Evolutionary conservation across 805 yeast species (phyloP), one percentile per base, ranked within the genome.

Genomic region (Nakazawaea sp.): DNA sequence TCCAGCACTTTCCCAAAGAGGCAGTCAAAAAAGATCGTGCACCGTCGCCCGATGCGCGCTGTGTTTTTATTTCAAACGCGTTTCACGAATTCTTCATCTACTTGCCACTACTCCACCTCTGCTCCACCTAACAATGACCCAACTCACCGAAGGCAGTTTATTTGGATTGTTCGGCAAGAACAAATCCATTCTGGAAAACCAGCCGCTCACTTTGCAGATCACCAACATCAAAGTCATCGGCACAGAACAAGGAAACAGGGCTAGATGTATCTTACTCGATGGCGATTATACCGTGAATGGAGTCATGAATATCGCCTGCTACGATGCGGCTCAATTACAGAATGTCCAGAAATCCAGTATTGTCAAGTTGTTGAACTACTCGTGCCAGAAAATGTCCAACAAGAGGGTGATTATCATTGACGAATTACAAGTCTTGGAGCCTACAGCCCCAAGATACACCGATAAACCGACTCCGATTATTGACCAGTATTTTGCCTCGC

Each of bases 401-500:
- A 74, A 72, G 47, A 67, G 66, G 40, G 70, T 72, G 27, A 49
- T 72, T 41, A 55, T 72, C 37, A 61, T 74, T 35, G 68, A 69
- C 37, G 70, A 67, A 39, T 59, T 69, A 25, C 70, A 67, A 39
- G 55, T 72, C 11, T 50, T 64, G 19, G 55, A 59, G 28, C 52
- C 60, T 12, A 62, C 61, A 11, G 61, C 66, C 6, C 56, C 60
- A 19, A 51, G 64, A 52, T 39, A 59, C 58, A 45, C 55, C 30
- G 66, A 68, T 33, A 54, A 55, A n/a, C 45, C 59, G n/a, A 55
- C 62, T 33, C 56, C 49, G 32, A 56, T 63, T 27, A 53, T 80
- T 27, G 87, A 80, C 51, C 70, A 68, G 16, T 80, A 79, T 51
- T 73, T 76, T 46, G 66, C 60, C 27, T 64, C 61, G 12, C 77